Evolutionary conservation across 768 basidiomycete genomes (phyloP).

Genomic region (Hericium rajendrae): DNA sequence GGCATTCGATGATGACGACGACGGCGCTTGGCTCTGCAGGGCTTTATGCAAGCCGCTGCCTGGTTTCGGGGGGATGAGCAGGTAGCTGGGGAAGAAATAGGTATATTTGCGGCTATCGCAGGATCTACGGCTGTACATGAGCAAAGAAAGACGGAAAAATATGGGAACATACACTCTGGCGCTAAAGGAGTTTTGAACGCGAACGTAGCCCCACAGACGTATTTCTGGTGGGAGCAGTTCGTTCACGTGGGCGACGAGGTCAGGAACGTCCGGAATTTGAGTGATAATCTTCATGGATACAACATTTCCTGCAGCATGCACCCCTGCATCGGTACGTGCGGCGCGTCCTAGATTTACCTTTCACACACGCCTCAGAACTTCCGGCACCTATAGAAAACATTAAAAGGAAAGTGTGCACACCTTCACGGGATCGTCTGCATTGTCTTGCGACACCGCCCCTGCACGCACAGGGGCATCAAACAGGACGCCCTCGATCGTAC

Average conservation of each 20-base stretch:
- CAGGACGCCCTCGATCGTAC: constrained; percentile 84
- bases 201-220: constrained; percentile 81
- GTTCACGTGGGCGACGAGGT: constrained; percentile 71
- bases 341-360: constrained; percentile 81
- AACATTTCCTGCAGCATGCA: constrained; percentile 92
- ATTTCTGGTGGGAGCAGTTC: constrained; percentile 85
- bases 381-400: neutral
- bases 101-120: constrained; percentile 98
- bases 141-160: neutral
- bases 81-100: constrained; percentile 91
- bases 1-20: constrained; percentile 18
- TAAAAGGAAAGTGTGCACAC: constrained; percentile 26
- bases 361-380: neutral
- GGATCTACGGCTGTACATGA: constrained; percentile 34
- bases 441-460: constrained; percentile 92
- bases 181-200: constrained; percentile 76
- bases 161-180: constrained; percentile 48
- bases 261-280: constrained; percentile 56
- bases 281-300: constrained; percentile 89
- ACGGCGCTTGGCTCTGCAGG: constrained; percentile 26
- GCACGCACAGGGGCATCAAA: constrained; percentile 83
- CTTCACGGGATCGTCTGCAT: constrained; percentile 84
- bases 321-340: constrained; percentile 94
- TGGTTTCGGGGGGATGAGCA: constrained; percentile 84
- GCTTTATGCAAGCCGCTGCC: constrained; percentile 47